Evolutionary conservation across 2,329 filamentous ascomycete species (phyloP).

Genomic region (Trichoderma gracile): DNA sequence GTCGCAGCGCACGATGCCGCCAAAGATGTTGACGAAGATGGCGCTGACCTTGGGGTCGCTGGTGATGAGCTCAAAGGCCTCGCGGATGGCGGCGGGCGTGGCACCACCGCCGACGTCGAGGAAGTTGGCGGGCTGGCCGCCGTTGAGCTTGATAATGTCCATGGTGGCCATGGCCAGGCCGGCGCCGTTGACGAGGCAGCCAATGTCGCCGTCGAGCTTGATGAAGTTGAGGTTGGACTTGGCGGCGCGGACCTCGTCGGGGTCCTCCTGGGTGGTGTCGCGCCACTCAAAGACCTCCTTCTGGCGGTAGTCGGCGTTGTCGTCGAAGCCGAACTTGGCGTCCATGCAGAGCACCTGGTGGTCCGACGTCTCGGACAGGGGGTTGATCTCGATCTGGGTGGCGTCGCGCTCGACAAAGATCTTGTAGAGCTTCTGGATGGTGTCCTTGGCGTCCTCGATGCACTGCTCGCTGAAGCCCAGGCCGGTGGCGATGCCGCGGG

Average conservation of each 20-base stretch:
- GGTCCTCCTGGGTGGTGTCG: constrained; percentile 92
- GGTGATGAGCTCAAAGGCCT: constrained; percentile 98
- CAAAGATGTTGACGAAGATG: constrained; percentile 99
- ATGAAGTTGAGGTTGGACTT: constrained; percentile 98
- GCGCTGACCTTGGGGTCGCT: constrained; percentile 97
- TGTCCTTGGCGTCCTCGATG: constrained; percentile 90
- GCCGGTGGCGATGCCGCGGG: constrained; percentile 82
- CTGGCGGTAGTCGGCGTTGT: constrained; percentile 98
- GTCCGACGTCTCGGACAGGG: constrained; percentile 95
- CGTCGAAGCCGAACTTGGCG: constrained; percentile 97
- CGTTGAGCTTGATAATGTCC: constrained; percentile 99
- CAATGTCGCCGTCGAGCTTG: constrained; percentile 99
- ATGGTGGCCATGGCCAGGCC: constrained; percentile 99
- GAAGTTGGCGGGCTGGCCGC: constrained; percentile 95
- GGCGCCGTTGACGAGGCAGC: constrained; percentile 97
- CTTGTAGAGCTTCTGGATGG: constrained; percentile 98
- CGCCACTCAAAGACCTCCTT: constrained; percentile 94
- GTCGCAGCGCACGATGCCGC: constrained; percentile 97
- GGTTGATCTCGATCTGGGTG: constrained; percentile 99
- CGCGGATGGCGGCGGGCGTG: constrained; percentile 92
- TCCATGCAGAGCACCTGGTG: constrained; percentile 99
- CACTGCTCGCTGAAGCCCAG: constrained; percentile 98
- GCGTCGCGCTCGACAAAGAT: constrained; percentile 98
- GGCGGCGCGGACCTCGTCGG: constrained; percentile 96
- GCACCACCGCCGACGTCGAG: constrained; percentile 97